These are phyloP conservation scores for Nicotiana benthamiana DNA, from an alignment of 257 asterid species.

Conservation along the genomic window DNA sequence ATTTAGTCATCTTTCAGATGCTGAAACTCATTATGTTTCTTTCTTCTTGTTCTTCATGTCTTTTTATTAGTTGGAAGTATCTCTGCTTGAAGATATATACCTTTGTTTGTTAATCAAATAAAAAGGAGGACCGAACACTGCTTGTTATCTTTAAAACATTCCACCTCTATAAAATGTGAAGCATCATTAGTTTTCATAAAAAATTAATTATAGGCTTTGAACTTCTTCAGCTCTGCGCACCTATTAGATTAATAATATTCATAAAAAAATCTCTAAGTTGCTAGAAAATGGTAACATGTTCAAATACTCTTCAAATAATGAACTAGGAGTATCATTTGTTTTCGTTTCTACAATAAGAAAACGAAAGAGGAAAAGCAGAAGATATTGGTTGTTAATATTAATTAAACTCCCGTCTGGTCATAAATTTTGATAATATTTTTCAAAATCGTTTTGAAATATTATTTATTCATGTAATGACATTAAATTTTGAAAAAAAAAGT, in stretches of 20 bases:
- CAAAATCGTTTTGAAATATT: no score
- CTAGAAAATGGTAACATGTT: not conserved
- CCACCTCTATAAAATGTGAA: not conserved
- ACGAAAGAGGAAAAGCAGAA: not conserved
- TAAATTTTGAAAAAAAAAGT: no score
- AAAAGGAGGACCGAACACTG: not conserved
- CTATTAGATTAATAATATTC: not conserved
- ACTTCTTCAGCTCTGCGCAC: not conserved
- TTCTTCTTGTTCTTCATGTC: conserved; percentile 15
- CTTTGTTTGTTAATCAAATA: not conserved
- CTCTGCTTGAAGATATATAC: not conserved
- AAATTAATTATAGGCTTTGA: not conserved
- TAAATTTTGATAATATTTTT: no score
- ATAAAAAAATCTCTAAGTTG: not conserved
- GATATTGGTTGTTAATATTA: not conserved
- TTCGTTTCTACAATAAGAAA: not conserved
- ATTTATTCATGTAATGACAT: no score
- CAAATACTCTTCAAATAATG: not conserved
- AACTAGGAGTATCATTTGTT: not conserved
- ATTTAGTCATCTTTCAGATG: conserved; percentile 9
- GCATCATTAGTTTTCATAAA: not conserved
- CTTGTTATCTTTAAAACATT: not conserved
- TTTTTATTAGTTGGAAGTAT: not conserved
- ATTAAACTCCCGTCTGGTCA: no score
- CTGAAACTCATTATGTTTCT: conserved; percentile 25